Evolutionary conservation across 495 filamentous ascomycete genomes (phyloP), one percentile per base, ranked within the genome.

Genomic region (Recurvomyces mirabilis): DNA sequence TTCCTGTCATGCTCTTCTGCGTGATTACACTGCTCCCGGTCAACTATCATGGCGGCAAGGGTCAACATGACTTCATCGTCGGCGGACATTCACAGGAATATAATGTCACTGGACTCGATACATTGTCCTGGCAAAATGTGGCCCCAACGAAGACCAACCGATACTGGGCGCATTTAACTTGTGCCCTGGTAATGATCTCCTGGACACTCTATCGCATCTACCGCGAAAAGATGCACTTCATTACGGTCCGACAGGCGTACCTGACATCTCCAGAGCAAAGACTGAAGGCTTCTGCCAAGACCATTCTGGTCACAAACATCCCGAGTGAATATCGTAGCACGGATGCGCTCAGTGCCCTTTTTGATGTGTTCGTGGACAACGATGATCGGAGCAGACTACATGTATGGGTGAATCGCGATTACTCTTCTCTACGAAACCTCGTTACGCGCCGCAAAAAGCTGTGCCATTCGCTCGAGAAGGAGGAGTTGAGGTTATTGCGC

Each of bases 231-330:
- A 25, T 36, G 33, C 42, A 46, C 21, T 46, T 46, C 18, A 19
- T 38, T 12, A 18, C 3, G 3, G 42, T 46, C 13, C 42, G 42
- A 15, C 42, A 46, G 33, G 29, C 30, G 18, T 46, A 46, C 33
- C 33, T 46, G 10, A 46, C 42, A 14, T 46, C 42, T 3, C 42
- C 42, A 4, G 42, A 46, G 23, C 42, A 46, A 13, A 25, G 42
- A 19, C 19, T 46, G 18, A 46, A 46, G 21, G 42, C 42, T 6
- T 36, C 31, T 5, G 30, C 42, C 6, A 36, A 29, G 31, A 46
- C 42, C 10, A 38, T 46, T 38, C 22, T 46, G 7, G 42, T 46
- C 11, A 46, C 42, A n/a, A 46, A 46, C 20, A 46, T 46, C 19
- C 42, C 42, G 18, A 38, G 22, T 21, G 42, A 46, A n/a, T 46